Base-by-base conservation (phyloP, 495 filamentous ascomycete species). In the Hyaloscypha finlandica region DNA sequence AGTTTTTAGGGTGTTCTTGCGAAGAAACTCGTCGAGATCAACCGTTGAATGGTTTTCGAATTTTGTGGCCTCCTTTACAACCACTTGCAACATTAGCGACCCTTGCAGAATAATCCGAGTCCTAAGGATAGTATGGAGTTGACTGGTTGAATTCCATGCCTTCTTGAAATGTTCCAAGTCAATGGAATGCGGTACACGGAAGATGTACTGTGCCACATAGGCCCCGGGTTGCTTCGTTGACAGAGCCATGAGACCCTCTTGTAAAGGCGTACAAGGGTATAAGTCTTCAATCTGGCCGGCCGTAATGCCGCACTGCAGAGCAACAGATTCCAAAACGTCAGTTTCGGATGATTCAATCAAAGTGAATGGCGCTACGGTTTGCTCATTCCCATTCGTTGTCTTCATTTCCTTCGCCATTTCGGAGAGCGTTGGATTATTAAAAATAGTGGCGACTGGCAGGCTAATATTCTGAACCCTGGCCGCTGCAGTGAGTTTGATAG, bases 231-330 rank as follows among this genome's bases (percentile, higher is more conserved):
- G 80, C 68, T 85, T 86, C 59, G 81, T 76, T 3, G 89, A 89
- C 4, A 89, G 73, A 2, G 86, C 85, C 74, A 90, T 79, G n/a
- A 92, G 79, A 2, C 87, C 89, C 69, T 90, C 89, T 73, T 93
- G 90, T 1, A 91, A 77, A 16, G 89, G 81, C 90, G 92, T 0
- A 87, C 72, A 37, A 1, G 35, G 35, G 35, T 37, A 37, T 37
- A 37, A 37, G 35, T 92, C 86, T 51, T 85, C 77, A 37, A 82
- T 81, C 58, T 8, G 79, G 80, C 56, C 31, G 1, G 8, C 55
- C 45, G 32, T 61, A 37, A 64, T 51, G n/a, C 25, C 9, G 42
- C 58, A 67, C 12, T 51, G 31, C 16, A 25, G 12, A 3, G n/a
- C 32, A 39, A 55, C 53, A 51, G 12, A 22, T 45, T 61, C 16